Conservation (phyloP, 2,329 filamentous ascomycete genomes). For the Aspergillus sp. region DNA sequence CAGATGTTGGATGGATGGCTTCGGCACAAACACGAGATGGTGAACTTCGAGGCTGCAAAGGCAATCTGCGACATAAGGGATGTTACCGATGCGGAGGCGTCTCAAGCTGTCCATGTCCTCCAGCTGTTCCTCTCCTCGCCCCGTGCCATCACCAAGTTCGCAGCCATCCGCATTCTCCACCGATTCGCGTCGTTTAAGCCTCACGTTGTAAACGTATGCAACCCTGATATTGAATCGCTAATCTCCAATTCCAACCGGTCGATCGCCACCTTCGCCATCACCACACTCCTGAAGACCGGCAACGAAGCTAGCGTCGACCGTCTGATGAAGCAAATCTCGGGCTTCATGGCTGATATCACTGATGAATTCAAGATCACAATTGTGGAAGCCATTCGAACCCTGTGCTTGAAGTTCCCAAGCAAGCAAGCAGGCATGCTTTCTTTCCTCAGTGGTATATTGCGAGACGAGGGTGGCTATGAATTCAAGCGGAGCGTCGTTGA, state of each 20-base stretch:
- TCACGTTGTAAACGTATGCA: constrained; percentile 87
- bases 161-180: constrained; percentile 93
- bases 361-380: constrained; percentile 99
- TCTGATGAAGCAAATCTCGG: constrained; percentile 97
- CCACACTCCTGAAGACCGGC: constrained; percentile 95
- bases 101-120: constrained; percentile 90
- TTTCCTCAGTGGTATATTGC: constrained; percentile 94
- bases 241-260: constrained; percentile 97
- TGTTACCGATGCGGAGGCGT: constrained; percentile 87
- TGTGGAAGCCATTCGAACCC: constrained; percentile 93
- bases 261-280: constrained; percentile 97
- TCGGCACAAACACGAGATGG: constrained; percentile 98
- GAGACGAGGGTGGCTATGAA: constrained; percentile 96
- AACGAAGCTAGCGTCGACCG: constrained; percentile 97
- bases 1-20: constrained; percentile 94
- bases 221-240: constrained; percentile 94
- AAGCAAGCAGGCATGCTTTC: constrained; percentile 98
- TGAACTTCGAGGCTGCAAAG: constrained; percentile 98
- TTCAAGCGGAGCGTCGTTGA: constrained; percentile 98
- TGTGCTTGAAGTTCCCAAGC: constrained; percentile 96
- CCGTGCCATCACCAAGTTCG: constrained; percentile 94
- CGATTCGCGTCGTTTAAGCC: constrained; percentile 97
- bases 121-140: constrained; percentile 97
- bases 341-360: constrained; percentile 98
- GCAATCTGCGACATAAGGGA: constrained; percentile 95